Evolutionary conservation across 352 stramenopile genomes (phyloP).

Genomic region (Blastocystis hominis): DNA sequence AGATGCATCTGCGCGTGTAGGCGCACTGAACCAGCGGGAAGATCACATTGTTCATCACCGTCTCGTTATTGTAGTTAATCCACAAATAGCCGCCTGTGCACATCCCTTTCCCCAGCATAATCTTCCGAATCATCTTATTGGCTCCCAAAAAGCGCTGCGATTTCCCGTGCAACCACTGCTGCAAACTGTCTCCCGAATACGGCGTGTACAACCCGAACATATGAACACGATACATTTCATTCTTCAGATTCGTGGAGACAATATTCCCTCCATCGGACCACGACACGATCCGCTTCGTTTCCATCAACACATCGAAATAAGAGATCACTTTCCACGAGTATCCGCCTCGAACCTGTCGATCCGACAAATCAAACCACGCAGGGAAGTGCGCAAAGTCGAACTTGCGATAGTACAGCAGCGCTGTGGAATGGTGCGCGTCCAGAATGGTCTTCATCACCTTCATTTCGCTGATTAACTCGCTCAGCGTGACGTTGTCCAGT

Average conservation of each 20-base stretch:
- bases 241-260: not conserved
- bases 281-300: not conserved
- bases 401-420: conserved; percentile 38
- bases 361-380: not conserved
- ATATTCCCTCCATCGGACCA: conserved; percentile 24
- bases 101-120: not conserved
- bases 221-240: not conserved
- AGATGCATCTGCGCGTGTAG: not conserved
- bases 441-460: not conserved
- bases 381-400: conserved; percentile 44
- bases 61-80: conserved; percentile 1
- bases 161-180: conserved; percentile 15
- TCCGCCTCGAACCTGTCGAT: not conserved
- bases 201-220: not conserved
- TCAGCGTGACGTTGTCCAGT: not conserved
- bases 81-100: conserved; percentile 28
- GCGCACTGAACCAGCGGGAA: conserved; percentile 9
- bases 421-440: not conserved
- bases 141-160: not conserved
- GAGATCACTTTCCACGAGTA: conserved; percentile 33
- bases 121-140: conserved; percentile 5
- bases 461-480: not conserved
- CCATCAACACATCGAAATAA: conserved; percentile 9
- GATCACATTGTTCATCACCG: conserved; percentile 2
- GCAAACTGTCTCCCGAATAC: not conserved